Base-by-base conservation (phyloP, 169 alveolate genomes). In the Plasmodium falciparum region DNA sequence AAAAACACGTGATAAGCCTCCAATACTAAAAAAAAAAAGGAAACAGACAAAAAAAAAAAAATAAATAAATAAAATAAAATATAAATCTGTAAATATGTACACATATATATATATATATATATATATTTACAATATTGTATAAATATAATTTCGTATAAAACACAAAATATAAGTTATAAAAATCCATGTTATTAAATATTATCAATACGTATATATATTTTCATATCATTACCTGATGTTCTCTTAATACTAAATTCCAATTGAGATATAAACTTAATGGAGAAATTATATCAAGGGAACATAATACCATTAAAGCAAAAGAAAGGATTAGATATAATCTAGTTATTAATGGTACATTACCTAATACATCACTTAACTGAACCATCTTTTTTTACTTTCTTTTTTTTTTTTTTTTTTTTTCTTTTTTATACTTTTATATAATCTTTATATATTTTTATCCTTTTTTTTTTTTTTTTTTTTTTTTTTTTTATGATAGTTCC, bases 1-100 rank as follows among this genome's bases (percentile, higher is more conserved):
- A 96, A 69, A 97, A 97, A 75, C 98, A 97, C 43, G 98, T 96
- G 39, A 96, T 67, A 12, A 97, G 86, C 39, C 98, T 94, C 98
- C 98, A 97, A 76, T 95, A 71, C 92, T 97, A 97, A 20, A 76
- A 29, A 24, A 26, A 26, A 52, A 29, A 33, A 33, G 8, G 45
- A 33, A 33, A 33, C 8, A 0, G 45, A 33, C 45, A 33, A 33
- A 33, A 33, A 33, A 33, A 33, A 33, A 33, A 33, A 4, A 33
- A n/a, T n/a, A n/a, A 4, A 33, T 4, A 3, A 3, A 33, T 2
- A 33, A 4, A 33, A 33, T 33, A 33, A 5, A 33, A 33, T 33
- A 33, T 33, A 33, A 33, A 33, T 6, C 45, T 33, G 45, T 33
- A 33, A 33, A 33, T 33, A 33, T 33, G 2, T 24, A 24, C 29